phyloP scores from a whole-genome alignment of 345 rosid genomes.

The Eucalyptus dawsonii region DNA sequence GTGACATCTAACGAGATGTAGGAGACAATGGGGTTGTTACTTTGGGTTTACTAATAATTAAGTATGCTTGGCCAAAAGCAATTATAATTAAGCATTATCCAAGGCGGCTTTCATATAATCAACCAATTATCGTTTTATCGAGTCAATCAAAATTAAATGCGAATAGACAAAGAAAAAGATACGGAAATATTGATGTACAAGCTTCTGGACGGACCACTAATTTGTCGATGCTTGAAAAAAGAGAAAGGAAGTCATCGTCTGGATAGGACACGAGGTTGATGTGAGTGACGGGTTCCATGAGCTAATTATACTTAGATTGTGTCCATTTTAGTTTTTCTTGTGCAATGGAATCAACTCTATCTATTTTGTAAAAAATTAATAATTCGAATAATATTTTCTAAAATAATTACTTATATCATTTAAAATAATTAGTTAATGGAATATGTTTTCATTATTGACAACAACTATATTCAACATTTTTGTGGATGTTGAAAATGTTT shows the following conservation, averaged over 20 bases:
- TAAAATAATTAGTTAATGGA: too few relatives aligned
- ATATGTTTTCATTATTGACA: too few relatives aligned
- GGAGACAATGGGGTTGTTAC: background rate
- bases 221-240: background rate
- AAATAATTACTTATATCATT: too few relatives aligned
- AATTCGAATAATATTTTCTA: too few relatives aligned
- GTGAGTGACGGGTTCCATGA: background rate
- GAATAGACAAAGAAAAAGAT: background rate
- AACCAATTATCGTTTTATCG: background rate
- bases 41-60: background rate
- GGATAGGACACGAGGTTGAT: background rate
- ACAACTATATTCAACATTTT: too few relatives aligned
- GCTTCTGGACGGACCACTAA: background rate
- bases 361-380: too few relatives aligned
- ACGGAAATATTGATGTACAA: background rate
- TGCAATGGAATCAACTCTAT: background rate
- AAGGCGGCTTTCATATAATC: background rate
- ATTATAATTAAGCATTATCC: background rate
- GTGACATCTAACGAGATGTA: background rate
- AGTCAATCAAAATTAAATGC: background rate
- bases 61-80: background rate
- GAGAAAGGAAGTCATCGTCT: background rate
- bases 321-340: background rate
- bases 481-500: background rate
- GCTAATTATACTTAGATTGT: background rate